phyloP scores from a whole-genome alignment of 768 basidiomycete species.

The Boletus reticulatus region DNA sequence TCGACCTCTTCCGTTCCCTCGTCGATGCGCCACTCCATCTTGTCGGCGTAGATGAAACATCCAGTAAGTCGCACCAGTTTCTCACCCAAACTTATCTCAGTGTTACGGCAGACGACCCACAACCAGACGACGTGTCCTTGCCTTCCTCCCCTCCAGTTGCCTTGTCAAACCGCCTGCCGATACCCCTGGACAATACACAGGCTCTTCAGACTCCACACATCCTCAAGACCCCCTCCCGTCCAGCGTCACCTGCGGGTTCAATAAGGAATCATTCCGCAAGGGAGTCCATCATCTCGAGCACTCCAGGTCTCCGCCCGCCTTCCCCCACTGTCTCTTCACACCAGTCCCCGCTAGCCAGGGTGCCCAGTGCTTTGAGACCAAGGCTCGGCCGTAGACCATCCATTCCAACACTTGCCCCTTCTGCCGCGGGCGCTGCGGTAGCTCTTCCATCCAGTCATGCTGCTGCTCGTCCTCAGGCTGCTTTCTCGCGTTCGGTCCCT shows the following conservation, averaged over 20 bases:
- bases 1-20: constrained; percentile 58
- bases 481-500: constrained; percentile 23
- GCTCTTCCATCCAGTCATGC: constrained; percentile 25
- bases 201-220: constrained; percentile 21
- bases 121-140: not conserved
- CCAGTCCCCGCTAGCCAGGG: constrained; percentile 14
- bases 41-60: constrained; percentile 51
- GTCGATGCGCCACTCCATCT: constrained; percentile 51
- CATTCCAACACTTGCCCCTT: constrained; percentile 39
- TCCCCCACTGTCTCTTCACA: constrained; percentile 21
- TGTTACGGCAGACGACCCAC: constrained; percentile 16
- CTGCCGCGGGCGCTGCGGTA: constrained; percentile 20
- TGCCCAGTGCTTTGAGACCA: constrained; percentile 35
- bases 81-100: constrained; percentile 3
- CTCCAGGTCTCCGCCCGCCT: constrained; percentile 20
- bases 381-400: constrained; percentile 42
- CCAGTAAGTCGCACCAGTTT: constrained; percentile 28
- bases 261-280: constrained; percentile 20
- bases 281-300: constrained; percentile 20
- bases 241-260: constrained; percentile 41
- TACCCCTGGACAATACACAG: constrained; percentile 22
- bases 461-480: constrained; percentile 20
- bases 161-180: constrained; percentile 5
- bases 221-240: constrained; percentile 31
- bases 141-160: constrained; percentile 1